A percentile compares a stretch with the other conserved stretches of the same genome.
Evolutionary conservation across 768 basidiomycete species (phyloP).

Genomic region (Fomitopsis pulvina): DNA sequence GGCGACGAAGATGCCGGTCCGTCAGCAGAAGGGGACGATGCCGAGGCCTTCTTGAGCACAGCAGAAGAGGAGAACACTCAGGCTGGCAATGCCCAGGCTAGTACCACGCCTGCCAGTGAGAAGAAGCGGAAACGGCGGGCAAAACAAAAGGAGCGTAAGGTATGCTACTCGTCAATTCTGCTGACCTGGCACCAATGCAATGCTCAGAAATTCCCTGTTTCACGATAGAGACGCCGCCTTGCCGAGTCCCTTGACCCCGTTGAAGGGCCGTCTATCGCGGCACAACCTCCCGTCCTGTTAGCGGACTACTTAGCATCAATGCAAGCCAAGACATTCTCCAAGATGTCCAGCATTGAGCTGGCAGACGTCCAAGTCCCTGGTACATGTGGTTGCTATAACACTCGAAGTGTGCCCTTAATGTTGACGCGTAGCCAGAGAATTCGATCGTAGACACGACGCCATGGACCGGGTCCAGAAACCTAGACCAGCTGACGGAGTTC

Average conservation of each 20-base stretch:
- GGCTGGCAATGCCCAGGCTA: conserved; percentile 14
- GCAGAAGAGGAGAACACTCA: conserved; percentile 34
- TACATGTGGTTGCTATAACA: conserved; percentile 32
- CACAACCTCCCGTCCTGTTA: conserved; percentile 50
- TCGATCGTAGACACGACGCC: conserved; percentile 69
- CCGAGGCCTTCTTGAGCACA: conserved; percentile 35
- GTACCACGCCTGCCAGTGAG: conserved; percentile 20
- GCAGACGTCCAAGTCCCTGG: conserved; percentile 75
- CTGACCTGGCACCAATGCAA: too few species aligned
- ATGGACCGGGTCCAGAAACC: conserved; percentile 66
- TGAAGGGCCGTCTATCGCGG: conserved; percentile 42
- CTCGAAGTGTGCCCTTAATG: conserved; percentile 22
- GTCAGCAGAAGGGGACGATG: conserved; percentile 28
- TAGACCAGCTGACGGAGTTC: conserved; percentile 69
- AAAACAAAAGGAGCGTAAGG: conserved; percentile 74
- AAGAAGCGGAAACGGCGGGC: conserved; percentile 73
- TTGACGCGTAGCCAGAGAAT: conserved; percentile 54
- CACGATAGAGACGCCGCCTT: conserved; percentile 57
- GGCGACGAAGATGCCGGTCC: conserved; percentile 43
- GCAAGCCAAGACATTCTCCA: conserved; percentile 64
- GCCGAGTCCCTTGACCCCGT: conserved; percentile 34
- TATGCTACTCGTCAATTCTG: too few species aligned
- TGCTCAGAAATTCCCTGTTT: neutral
- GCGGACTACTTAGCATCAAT: conserved; percentile 56
- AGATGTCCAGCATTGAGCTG: conserved; percentile 72